phyloP scores from a whole-genome alignment of 192 early-diverging fungal genomes.

The Entophlyctis luteolus region DNA sequence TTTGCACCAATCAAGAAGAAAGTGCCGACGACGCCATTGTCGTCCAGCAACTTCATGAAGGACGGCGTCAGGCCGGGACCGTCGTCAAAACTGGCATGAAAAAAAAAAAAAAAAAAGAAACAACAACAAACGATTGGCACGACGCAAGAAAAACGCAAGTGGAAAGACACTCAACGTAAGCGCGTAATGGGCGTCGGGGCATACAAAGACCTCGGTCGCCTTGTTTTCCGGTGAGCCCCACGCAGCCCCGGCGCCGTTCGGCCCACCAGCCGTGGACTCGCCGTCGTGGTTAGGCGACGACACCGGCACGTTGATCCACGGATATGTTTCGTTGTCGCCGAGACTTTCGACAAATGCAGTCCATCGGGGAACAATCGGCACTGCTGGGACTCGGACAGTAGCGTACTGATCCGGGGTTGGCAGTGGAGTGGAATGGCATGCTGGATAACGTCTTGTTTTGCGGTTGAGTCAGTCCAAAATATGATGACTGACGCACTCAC shows the following conservation, averaged over 20 bases:
- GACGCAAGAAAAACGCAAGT: too few species aligned
- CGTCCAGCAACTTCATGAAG: neutral
- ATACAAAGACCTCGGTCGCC: constrained; percentile 15
- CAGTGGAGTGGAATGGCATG: neutral
- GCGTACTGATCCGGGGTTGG: neutral
- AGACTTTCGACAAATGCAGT: constrained; percentile 3
- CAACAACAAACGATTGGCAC: too few species aligned
- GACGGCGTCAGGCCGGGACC: constrained; percentile 10
- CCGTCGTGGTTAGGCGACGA: neutral
- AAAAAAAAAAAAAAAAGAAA: neutral
- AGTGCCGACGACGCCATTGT: constrained; percentile 36
- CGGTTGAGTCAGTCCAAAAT: too few species aligned
- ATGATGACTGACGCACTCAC: too few species aligned
- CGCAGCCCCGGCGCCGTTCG: constrained; percentile 15
- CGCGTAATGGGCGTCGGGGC: neutral
- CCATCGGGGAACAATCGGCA: constrained; percentile 4
- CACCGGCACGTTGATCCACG: neutral
- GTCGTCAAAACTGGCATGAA: constrained; percentile 19
- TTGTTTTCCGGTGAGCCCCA: constrained; percentile 18
- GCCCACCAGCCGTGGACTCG: neutral
- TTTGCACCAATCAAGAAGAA: constrained; percentile 55
- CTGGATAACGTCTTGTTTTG: too few species aligned
- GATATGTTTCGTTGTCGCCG: neutral
- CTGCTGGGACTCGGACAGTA: neutral
- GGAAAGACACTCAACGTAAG: too few species aligned